Evolutionary conservation across 2,329 filamentous ascomycete species (phyloP).

Genomic region (Periconia sp.): DNA sequence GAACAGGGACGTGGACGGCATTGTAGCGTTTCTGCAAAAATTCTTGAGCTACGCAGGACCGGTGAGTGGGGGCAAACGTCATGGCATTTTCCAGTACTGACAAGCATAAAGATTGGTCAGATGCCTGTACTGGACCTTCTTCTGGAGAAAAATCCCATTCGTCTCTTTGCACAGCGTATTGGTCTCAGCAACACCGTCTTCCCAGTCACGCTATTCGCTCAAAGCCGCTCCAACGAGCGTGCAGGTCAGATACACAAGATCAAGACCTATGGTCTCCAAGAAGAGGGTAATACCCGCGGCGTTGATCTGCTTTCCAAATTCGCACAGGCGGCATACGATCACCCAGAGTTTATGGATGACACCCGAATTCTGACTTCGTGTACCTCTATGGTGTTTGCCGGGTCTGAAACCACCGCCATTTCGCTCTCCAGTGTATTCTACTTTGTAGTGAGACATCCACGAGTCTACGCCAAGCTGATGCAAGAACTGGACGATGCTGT

Average conservation of each 20-base stretch:
- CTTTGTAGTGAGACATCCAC: constrained; percentile 66
- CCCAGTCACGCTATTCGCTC: constrained; percentile 72
- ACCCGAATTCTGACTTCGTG: constrained; percentile 70
- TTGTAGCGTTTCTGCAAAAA: constrained; percentile 64
- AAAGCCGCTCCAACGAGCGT: constrained; percentile 67
- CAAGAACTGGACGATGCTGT: constrained; percentile 65
- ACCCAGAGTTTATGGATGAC: constrained; percentile 72
- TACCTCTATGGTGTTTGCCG: constrained; percentile 71
- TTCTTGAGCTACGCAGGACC: constrained; percentile 73
- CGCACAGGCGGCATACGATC: constrained; percentile 65
- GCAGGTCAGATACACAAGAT: constrained; percentile 56
- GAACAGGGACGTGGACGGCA: constrained; percentile 74
- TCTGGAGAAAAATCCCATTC: constrained; percentile 74
- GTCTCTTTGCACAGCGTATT: constrained; percentile 66
- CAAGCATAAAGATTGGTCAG: constrained; percentile 62
- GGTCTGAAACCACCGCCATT: constrained; percentile 79
- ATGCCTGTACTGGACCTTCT: constrained; percentile 71
- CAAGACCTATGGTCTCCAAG: constrained; percentile 44
- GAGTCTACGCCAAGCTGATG: constrained; percentile 57
- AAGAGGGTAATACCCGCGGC: constrained; percentile 36
- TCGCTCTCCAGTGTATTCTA: constrained; percentile 73
- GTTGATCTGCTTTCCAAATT: constrained; percentile 72
- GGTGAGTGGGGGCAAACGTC: constrained; percentile 46
- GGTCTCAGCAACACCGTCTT: constrained; percentile 70
- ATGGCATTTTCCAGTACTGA: constrained; percentile 10